Evolutionary conservation across 2,329 filamentous ascomycete species (phyloP).

Genomic region (Stemphylium beticola): DNA sequence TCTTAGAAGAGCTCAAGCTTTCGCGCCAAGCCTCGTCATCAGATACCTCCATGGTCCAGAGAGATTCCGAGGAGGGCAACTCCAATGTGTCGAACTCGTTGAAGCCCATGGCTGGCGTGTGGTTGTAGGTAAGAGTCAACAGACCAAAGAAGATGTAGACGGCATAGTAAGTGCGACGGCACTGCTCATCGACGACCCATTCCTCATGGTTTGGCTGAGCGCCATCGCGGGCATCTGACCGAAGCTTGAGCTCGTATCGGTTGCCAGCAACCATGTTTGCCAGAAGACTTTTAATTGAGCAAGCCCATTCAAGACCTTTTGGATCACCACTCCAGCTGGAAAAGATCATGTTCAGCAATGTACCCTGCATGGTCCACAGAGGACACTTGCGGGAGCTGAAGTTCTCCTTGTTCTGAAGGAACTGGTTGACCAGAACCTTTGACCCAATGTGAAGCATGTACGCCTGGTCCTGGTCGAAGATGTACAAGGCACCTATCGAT

Average conservation of each 20-base stretch:
- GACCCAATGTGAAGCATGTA: slow-evolving; percentile 98
- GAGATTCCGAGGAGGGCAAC: slow-evolving; percentile 87
- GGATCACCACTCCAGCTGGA: slow-evolving; percentile 98
- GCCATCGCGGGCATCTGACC: slow-evolving; percentile 83
- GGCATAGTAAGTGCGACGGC: slow-evolving; percentile 94
- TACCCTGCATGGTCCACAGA: slow-evolving; percentile 97
- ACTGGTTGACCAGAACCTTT: slow-evolving; percentile 96
- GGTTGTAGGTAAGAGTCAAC: slow-evolving; percentile 93
- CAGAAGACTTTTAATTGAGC: slow-evolving; percentile 96
- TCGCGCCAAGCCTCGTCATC: slow-evolving; percentile 88
- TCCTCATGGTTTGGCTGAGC: slow-evolving; percentile 79
- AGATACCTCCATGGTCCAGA: slow-evolving; percentile 85
- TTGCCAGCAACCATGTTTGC: slow-evolving; percentile 99
- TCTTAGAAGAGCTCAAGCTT: slow-evolving; percentile 71
- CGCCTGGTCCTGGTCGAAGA: slow-evolving; percentile 95
- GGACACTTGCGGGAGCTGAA: slow-evolving; percentile 98
- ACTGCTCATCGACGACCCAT: slow-evolving; percentile 97
- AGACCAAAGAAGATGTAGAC: slow-evolving; percentile 99
- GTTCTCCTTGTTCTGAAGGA: slow-evolving; percentile 97
- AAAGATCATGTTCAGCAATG: slow-evolving; percentile 97
- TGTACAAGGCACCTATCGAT: slow-evolving; percentile 94
- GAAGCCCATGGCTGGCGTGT: slow-evolving; percentile 96
- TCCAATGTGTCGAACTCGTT: slow-evolving; percentile 96
- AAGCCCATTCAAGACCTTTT: slow-evolving; percentile 97
- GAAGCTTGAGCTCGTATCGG: slow-evolving; percentile 92